phyloP scores from a whole-genome alignment of 768 basidiomycete genomes.

The Leucocoprinus leucothites region DNA sequence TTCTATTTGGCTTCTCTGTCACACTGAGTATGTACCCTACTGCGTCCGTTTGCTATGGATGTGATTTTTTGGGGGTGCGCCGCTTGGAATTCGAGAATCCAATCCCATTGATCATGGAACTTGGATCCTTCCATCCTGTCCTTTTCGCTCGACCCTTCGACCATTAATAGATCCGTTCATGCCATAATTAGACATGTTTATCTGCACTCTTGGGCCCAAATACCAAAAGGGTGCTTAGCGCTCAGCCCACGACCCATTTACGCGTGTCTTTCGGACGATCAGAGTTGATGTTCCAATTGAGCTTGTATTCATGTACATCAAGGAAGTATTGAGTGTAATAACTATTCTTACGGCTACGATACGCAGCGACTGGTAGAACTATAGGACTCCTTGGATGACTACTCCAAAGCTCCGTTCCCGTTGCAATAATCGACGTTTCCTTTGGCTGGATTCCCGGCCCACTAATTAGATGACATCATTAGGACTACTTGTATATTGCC shows the following conservation, averaged over 20 bases:
- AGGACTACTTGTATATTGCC: neutral
- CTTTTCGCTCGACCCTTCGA: neutral
- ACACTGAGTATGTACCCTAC: neutral
- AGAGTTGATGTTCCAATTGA: neutral
- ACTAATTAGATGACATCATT: constrained; percentile 25
- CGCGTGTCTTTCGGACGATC: neutral
- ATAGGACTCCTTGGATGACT: neutral
- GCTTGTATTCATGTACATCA: neutral
- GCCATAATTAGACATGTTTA: constrained; percentile 3
- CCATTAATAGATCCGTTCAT: constrained; percentile 2
- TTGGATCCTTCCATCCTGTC: neutral
- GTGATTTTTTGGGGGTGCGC: neutral
- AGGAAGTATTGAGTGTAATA: too few relatives aligned
- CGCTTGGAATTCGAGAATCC: neutral
- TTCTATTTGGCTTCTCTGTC: constrained; percentile 26
- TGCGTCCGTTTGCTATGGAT: constrained; percentile 1
- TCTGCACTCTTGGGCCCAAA: neutral
- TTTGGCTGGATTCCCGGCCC: constrained; percentile 50
- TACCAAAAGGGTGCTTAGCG: neutral
- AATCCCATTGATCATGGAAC: neutral
- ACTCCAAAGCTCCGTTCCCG: constrained; percentile 52
- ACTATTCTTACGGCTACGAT: too few relatives aligned
- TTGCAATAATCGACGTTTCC: constrained; percentile 62
- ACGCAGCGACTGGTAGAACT: too few relatives aligned
- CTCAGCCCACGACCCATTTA: neutral